phyloP scores from a whole-genome alignment of 2,329 filamentous ascomycete genomes.

The Fusarium illudens region DNA sequence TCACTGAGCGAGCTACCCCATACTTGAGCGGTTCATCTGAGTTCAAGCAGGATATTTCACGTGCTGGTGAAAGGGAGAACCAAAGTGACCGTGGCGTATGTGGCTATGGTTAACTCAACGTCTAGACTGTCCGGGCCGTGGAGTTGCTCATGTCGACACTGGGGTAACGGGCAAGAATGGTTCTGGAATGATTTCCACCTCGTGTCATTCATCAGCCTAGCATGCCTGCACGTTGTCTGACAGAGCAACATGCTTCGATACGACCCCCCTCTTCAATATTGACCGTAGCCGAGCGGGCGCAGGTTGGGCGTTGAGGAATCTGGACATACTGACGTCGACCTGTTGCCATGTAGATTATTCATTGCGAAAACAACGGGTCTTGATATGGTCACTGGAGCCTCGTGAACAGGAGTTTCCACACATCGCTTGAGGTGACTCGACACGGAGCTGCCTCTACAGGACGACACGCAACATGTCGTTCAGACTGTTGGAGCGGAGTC shows the following conservation, averaged over 20 bases:
- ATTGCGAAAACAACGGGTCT: not conserved
- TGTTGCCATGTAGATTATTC: not conserved
- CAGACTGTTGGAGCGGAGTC: not conserved
- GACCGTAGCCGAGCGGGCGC: not conserved
- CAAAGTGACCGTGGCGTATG: not conserved
- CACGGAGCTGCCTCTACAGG: not conserved
- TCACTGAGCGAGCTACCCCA: not conserved
- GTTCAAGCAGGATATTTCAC: slow-evolving; percentile 13
- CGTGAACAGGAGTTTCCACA: not conserved
- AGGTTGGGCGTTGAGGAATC: not conserved
- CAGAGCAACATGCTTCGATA: not conserved
- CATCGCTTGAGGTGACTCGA: not conserved
- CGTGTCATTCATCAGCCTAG: not conserved
- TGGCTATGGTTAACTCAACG: slow-evolving; percentile 1
- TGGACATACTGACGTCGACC: not conserved
- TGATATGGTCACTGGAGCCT: not conserved
- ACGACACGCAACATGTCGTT: not conserved
- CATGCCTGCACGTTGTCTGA: slow-evolving; percentile 2
- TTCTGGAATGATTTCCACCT: not conserved
- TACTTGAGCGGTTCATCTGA: slow-evolving; percentile 10
- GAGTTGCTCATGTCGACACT: not conserved
- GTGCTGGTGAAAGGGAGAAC: not conserved
- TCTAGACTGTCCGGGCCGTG: not conserved
- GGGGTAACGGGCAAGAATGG: slow-evolving; percentile 14
- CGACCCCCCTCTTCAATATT: not conserved